These are phyloP conservation scores for Penstemon newberryi DNA, from an alignment of 257 asterid genomes.

Conservation along the genomic window DNA sequence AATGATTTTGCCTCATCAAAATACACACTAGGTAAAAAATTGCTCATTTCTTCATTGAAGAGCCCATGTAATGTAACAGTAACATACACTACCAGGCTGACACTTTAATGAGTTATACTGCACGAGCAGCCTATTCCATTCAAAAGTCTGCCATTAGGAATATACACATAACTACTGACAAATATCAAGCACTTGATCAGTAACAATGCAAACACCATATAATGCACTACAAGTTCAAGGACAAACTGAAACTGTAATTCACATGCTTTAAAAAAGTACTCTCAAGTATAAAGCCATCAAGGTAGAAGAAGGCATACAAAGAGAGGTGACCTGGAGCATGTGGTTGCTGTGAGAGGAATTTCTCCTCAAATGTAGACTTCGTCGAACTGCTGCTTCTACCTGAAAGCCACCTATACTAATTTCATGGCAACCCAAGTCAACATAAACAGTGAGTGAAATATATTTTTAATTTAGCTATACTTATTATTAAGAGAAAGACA, in stretches of 20 bases:
- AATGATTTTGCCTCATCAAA: slow-evolving; percentile 8
- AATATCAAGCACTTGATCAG: background rate
- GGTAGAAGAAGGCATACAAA: slow-evolving; percentile 13
- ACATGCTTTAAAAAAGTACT: background rate
- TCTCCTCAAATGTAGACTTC: slow-evolving; percentile 87
- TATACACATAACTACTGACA: background rate
- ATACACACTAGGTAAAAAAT: background rate
- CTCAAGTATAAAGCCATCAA: slow-evolving; percentile 21
- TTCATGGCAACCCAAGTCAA: slow-evolving; percentile 43
- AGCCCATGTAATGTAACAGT: background rate
- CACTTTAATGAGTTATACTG: background rate
- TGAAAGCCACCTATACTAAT: slow-evolving; percentile 98
- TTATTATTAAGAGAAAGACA: background rate
- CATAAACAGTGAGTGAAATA: slow-evolving; percentile 5
- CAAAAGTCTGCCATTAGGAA: background rate
- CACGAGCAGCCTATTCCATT: slow-evolving; percentile 9
- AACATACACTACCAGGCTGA: slow-evolving; percentile 3
- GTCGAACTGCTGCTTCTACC: slow-evolving; percentile 69
- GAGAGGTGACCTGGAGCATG: slow-evolving; percentile 71
- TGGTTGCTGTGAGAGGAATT: slow-evolving; percentile 87
- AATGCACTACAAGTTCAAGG: slow-evolving; percentile 3
- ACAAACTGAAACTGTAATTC: background rate
- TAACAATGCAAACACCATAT: background rate
- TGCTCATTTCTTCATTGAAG: background rate
- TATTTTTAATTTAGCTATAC: slow-evolving; percentile 21